Evolutionary conservation across 192 early-diverging fungal genomes (phyloP).

Genomic region (Umbelopsis sp.): DNA sequence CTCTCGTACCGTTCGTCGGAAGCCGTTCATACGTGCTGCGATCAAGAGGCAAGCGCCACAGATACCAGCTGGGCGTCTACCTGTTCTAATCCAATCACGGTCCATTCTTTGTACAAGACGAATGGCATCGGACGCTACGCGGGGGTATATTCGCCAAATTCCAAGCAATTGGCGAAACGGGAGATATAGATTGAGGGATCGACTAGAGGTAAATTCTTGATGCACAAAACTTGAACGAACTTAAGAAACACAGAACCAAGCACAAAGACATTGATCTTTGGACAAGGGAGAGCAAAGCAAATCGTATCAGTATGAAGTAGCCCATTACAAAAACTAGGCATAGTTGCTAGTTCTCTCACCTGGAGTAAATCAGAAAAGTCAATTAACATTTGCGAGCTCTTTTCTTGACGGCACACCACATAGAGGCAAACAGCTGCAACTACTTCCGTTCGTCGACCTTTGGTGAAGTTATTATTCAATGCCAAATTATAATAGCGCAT

Average conservation of each 20-base stretch:
- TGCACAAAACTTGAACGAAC: conserved; percentile 65
- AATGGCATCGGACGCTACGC: conserved; percentile 77
- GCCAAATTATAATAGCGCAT: conserved; percentile 87
- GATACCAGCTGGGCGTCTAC: conserved; percentile 90
- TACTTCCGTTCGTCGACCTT: conserved; percentile 73
- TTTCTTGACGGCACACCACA: conserved; percentile 85
- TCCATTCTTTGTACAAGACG: conserved; percentile 89
- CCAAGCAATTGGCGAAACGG: conserved; percentile 84
- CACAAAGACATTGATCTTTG: conserved; percentile 79
- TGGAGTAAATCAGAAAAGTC: conserved; percentile 91
- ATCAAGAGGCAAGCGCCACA: conserved; percentile 92
- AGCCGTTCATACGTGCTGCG: conserved; percentile 91
- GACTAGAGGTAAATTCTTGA: conserved; percentile 64
- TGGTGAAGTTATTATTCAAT: conserved; percentile 77
- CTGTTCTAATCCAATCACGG: conserved; percentile 91
- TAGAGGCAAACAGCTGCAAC: conserved; percentile 92
- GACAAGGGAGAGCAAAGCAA: too few species aligned
- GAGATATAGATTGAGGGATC: conserved; percentile 94
- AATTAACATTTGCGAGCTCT: conserved; percentile 89
- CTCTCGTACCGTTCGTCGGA: conserved; percentile 77
- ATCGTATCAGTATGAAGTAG: conserved; percentile 2
- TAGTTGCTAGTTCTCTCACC: conserved; percentile 35
- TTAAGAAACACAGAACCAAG: conserved; percentile 85
- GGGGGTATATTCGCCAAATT: conserved; percentile 88
- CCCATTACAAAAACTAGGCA: too few species aligned